A percentile compares a stretch with the other conserved stretches of the same genome.
These are phyloP conservation scores for Setaria viridis DNA, from an alignment of 202 grass and related monocot genomes.

Conservation along the genomic window DNA sequence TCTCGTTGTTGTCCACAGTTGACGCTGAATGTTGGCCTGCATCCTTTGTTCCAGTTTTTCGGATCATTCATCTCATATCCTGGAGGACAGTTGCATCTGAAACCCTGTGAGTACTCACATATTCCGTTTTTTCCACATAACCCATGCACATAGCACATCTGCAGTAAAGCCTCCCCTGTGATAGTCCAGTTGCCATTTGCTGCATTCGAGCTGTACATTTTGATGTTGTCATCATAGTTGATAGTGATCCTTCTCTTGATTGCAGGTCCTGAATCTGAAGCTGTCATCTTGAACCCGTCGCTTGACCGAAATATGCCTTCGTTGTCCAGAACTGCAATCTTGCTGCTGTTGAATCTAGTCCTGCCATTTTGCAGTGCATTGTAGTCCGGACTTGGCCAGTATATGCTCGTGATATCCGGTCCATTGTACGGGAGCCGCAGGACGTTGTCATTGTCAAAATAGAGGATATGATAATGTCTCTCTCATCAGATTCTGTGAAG, in stretches of 20 bases:
- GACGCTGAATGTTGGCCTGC: slow-evolving; percentile 41
- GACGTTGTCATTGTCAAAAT: slow-evolving; percentile 81
- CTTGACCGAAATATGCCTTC: slow-evolving; percentile 61
- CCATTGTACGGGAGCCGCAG: slow-evolving; percentile 65
- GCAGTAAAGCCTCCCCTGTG: slow-evolving; percentile 36
- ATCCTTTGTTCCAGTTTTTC: slow-evolving; percentile 58
- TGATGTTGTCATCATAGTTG: slow-evolving; percentile 66
- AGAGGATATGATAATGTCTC: slow-evolving; percentile 58
- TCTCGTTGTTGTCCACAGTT: slow-evolving; percentile 28
- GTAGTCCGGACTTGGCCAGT: slow-evolving; percentile 73
- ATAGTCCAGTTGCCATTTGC: slow-evolving; percentile 55
- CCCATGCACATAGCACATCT: slow-evolving; percentile 67
- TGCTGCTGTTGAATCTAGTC: slow-evolving; percentile 67
- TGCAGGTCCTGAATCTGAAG: slow-evolving; percentile 50
- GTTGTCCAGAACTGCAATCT: slow-evolving; percentile 57
- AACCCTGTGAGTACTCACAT: slow-evolving; percentile 57
- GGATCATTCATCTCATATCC: slow-evolving; percentile 66
- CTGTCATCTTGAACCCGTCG: slow-evolving; percentile 49
- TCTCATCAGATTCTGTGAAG: slow-evolving; percentile 53
- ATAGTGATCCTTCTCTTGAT: slow-evolving; percentile 68
- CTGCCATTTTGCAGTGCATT: slow-evolving; percentile 50
- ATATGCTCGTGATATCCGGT: slow-evolving; percentile 79
- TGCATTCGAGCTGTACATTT: slow-evolving; percentile 76
- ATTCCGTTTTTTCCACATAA: slow-evolving; percentile 74
- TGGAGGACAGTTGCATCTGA: slow-evolving; percentile 66